phyloP scores from a whole-genome alignment of 1,284 basidiomycete genomes.

The Sporisorium scitamineum region DNA sequence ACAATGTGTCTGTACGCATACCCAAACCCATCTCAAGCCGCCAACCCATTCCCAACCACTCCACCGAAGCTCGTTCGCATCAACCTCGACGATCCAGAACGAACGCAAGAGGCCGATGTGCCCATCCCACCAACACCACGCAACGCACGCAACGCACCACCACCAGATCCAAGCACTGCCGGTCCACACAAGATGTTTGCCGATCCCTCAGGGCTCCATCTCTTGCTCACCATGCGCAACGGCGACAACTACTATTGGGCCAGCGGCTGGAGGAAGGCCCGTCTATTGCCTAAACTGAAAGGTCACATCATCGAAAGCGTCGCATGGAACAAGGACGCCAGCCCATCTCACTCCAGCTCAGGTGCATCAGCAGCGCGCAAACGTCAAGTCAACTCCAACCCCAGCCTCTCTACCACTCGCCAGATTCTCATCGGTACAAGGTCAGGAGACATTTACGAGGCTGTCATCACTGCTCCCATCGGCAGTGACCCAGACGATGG shows the following conservation, averaged over 20 bases:
- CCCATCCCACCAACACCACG: constrained; percentile 57
- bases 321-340: constrained; percentile 79
- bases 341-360: not conserved
- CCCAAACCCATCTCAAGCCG: constrained; percentile 21
- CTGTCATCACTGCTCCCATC: constrained; percentile 77
- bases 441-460: constrained; percentile 68
- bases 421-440: constrained; percentile 88
- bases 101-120: constrained; percentile 61
- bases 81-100: constrained; percentile 66
- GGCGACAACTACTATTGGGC: constrained; percentile 91
- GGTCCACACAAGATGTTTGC: constrained; percentile 62
- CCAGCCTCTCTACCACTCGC: constrained; percentile 72
- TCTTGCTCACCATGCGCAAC: constrained; percentile 84
- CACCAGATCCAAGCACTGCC: constrained; percentile 47
- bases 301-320: constrained; percentile 86
- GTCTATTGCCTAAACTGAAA: constrained; percentile 75
- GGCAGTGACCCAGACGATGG: constrained; percentile 71
- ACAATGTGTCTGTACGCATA: constrained; percentile 64
- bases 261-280: constrained; percentile 61
- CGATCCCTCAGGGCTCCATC: constrained; percentile 90
- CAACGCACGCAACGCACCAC: constrained; percentile 43
- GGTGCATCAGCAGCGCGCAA: constrained; percentile 9
- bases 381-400: constrained; percentile 7
- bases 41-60: constrained; percentile 28
- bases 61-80: constrained; percentile 62